Evolutionary conservation across 805 yeast genomes (phyloP).

Genomic region (Saccharomycopsis sp.): DNA sequence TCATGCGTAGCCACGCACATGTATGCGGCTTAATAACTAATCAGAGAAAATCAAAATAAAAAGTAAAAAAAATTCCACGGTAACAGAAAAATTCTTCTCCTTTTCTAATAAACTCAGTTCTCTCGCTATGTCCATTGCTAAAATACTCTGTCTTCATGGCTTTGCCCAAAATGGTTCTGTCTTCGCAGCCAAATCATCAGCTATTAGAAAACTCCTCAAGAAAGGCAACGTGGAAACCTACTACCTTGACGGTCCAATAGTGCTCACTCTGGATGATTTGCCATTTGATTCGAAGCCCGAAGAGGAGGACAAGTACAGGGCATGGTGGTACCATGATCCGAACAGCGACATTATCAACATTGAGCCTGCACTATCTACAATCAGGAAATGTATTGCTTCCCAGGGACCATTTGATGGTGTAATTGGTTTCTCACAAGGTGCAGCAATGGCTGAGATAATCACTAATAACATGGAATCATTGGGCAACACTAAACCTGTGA

Average conservation of each 20-base stretch:
- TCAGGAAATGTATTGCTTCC: conserved; percentile 43
- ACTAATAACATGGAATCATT: conserved; percentile 52
- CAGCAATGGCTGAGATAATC: conserved; percentile 72
- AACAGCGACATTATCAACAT: conserved; percentile 29
- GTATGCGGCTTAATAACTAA: no score
- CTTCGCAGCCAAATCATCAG: conserved; percentile 85
- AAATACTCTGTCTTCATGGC: conserved; percentile 85
- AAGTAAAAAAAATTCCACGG: no score
- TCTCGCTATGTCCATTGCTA: conserved; percentile 29
- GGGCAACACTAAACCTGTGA: conserved; percentile 43
- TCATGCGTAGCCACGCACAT: no score
- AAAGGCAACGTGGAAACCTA: conserved; percentile 57
- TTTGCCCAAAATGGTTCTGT: conserved; percentile 77
- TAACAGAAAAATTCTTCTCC: no score
- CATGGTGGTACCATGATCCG: conserved; percentile 73
- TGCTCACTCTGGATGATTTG: conserved; percentile 58
- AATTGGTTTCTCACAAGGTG: conserved; percentile 92
- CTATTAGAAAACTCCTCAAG: conserved; percentile 70
- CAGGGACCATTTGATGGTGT: conserved; percentile 85
- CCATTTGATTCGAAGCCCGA: conserved; percentile 51
- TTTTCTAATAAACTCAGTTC: no score
- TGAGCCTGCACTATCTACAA: conserved; percentile 37
- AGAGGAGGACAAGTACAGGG: conserved; percentile 36
- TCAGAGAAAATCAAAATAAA: no score
- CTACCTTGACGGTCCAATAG: conserved; percentile 74